Conservation (phyloP, 441 rosid genomes). For the Aleurites moluccanus region DNA sequence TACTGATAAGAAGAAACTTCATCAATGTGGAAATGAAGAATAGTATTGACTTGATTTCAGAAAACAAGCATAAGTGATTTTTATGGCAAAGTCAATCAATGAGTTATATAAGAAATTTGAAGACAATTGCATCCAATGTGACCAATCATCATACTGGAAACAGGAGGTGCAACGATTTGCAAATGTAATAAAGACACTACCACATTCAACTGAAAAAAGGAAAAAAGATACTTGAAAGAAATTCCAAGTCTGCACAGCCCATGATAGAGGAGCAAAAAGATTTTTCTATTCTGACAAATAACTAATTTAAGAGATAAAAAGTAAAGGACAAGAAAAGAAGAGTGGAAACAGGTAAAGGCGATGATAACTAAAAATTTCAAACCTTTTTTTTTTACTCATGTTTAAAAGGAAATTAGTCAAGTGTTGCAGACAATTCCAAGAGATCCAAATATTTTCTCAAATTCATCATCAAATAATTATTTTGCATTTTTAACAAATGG, state of each 20-base stretch:
- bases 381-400: background rate
- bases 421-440: background rate
- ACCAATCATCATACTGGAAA: background rate
- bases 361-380: background rate
- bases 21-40: constrained; percentile 16
- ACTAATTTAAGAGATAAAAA: background rate
- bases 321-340: background rate
- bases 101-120: background rate
- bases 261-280: background rate
- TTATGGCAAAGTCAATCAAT: background rate
- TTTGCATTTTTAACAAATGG: background rate
- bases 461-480: background rate
- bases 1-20: constrained; percentile 35
- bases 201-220: background rate
- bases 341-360: background rate
- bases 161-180: background rate
- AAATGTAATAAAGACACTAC: background rate
- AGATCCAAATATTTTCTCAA: background rate
- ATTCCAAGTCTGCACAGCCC: background rate
- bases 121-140: background rate
- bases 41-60: background rate
- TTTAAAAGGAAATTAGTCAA: background rate
- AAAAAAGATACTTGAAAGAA: background rate
- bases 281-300: background rate
- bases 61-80: background rate